Percentiles rank a stretch among this genome's conserved stretches.
Conservation (phyloP, 83 land plant species). For the Picea abies region DNA sequence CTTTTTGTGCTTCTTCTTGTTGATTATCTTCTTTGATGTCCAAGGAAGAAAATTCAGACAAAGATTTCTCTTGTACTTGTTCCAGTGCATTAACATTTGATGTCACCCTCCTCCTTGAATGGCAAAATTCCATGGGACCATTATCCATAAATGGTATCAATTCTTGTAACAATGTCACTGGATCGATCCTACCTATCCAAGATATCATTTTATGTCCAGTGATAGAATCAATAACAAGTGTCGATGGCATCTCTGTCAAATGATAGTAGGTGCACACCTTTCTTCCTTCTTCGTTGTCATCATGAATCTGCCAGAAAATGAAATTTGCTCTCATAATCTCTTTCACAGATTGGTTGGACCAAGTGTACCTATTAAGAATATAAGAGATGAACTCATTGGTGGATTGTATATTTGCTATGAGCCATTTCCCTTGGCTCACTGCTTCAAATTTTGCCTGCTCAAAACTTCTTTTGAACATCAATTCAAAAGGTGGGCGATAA, state of each 20-base stretch:
- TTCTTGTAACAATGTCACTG: conserved; percentile 87
- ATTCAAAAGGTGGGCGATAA: neutral
- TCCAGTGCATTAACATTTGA: too few species aligned
- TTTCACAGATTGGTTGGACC: conserved; percentile 93
- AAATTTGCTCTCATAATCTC: conserved; percentile 76
- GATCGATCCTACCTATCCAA: conserved; percentile 88
- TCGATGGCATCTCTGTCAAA: conserved; percentile 61
- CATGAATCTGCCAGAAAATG: conserved; percentile 96
- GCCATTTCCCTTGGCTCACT: conserved; percentile 75
- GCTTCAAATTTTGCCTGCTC: conserved; percentile 86
- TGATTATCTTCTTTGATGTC: neutral
- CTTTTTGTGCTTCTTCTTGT: neutral
- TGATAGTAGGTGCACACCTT: conserved; percentile 95
- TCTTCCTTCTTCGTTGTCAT: conserved; percentile 86
- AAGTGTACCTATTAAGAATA: conserved; percentile 94
- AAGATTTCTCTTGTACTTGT: too few species aligned
- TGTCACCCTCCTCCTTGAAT: too few species aligned
- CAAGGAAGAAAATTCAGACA: too few species aligned
- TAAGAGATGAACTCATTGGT: conserved; percentile 84
- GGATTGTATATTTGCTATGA: conserved; percentile 89
- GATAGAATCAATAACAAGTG: conserved; percentile 88
- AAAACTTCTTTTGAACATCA: neutral
- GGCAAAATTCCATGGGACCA: conserved; percentile 55
- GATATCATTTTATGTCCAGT: conserved; percentile 94
- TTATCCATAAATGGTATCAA: conserved; percentile 76